Evolutionary conservation across 257 asterid species (phyloP).

Genomic region (Handroanthus guayacan): DNA sequence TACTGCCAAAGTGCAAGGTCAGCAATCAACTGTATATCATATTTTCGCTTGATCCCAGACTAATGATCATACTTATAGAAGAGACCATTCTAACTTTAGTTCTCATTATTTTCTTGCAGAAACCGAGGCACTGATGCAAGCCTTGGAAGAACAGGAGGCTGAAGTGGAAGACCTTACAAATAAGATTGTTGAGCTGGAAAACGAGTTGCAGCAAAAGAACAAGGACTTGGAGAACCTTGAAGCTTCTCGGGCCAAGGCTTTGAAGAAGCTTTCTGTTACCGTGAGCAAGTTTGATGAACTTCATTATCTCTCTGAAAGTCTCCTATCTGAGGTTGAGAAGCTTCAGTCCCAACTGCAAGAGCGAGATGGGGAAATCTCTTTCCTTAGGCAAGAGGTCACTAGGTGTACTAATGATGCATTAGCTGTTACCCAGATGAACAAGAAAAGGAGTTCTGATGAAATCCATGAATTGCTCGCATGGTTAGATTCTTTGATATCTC

Average conservation of each 20-base stretch:
- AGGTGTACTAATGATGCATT: slow-evolving; percentile 91
- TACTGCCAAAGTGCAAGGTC: slow-evolving; percentile 93
- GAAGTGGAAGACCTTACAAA: slow-evolving; percentile 84
- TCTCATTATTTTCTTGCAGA: slow-evolving; percentile 57
- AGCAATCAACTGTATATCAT: slow-evolving; percentile 25
- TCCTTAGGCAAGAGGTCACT: slow-evolving; percentile 97
- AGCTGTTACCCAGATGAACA: slow-evolving; percentile 71
- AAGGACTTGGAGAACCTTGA: slow-evolving; percentile 83
- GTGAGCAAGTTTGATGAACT: slow-evolving; percentile 96
- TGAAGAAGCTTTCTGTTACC: slow-evolving; percentile 92
- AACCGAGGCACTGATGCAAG: slow-evolving; percentile 86
- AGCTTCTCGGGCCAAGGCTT: slow-evolving; percentile 83
- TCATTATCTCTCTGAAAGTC: slow-evolving; percentile 79
- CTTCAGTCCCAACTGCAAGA: slow-evolving; percentile 94
- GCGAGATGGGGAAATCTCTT: slow-evolving; percentile 91
- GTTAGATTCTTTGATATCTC: slow-evolving; percentile 70
- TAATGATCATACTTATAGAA: slow-evolving; percentile 30
- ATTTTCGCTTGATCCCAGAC: slow-evolving; percentile 28
- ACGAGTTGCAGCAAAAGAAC: slow-evolving; percentile 71
- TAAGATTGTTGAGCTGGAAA: slow-evolving; percentile 66
- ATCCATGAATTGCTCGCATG: slow-evolving; percentile 68
- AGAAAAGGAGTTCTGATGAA: slow-evolving; percentile 71
- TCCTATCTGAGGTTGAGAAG: slow-evolving; percentile 92
- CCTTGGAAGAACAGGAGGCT: slow-evolving; percentile 91
- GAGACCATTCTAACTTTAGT: slow-evolving; percentile 20